Evolutionary conservation across 2,329 filamentous ascomycete species (phyloP), one percentile per base, ranked within the genome.

Genomic region (Hortaea sp.): DNA sequence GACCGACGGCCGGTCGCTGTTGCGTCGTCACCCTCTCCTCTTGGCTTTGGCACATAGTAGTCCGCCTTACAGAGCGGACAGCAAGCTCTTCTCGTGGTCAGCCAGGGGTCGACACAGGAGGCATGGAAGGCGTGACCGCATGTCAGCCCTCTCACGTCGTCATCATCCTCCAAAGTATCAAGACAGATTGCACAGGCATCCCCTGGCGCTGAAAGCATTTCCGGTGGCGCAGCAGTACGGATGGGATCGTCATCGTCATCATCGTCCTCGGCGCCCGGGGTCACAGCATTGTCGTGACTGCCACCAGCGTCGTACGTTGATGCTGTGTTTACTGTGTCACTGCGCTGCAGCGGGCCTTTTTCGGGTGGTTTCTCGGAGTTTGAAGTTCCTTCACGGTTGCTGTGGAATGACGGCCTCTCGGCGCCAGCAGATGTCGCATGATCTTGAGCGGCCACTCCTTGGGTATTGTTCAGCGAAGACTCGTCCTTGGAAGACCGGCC

Each of bases 91-190:
- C 92, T 81, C 61, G 85, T 89, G 7, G 92, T 98, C 53, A 98
- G 71, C 92, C 92, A 98, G 7, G 92, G 92, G 58, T 98, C 92
- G 42, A 98, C 79, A 63, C 92, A 98, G 35, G 84, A 86, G 43
- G 88, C 89, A 64, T 98, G 92, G 77, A 97, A 98, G 45, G 90
- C 89, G 66, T 98, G 92, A n/a, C 92, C 92, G 61, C 92, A 98
- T 4, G 87, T 88, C 50, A 98, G 71, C 2, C 92, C 92, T 56
- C 92, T 86, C 42, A 98, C 82, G 62, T 98, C 90, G 57, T 97
- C 92, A 52, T 95, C 87, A 52, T 97, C 88, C 64, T 98, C 92
- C 12, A 98, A 77, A 0, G 79, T 84, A 62, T 98, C 92, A 54
- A 98, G 84, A 66, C 92, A 98, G 58, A 98, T 97, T 43, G 92